phyloP scores from a whole-genome alignment of 805 yeast species.

The Metschnikowia dekortorum region DNA sequence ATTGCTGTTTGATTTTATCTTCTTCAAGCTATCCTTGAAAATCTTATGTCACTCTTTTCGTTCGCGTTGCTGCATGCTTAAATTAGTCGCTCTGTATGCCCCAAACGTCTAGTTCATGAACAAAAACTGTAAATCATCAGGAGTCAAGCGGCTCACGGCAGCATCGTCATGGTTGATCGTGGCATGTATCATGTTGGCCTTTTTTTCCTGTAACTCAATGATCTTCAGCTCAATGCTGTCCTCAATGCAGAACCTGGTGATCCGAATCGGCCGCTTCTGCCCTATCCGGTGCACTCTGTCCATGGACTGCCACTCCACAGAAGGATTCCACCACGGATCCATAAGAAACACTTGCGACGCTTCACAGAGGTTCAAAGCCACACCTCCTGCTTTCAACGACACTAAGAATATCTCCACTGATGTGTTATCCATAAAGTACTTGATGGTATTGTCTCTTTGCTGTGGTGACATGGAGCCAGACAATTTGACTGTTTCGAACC shows the following conservation, averaged over 20 bases:
- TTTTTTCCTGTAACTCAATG: slow-evolving; percentile 92
- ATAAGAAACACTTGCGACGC: slow-evolving; percentile 93
- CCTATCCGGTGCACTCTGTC: slow-evolving; percentile 98
- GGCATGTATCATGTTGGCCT: slow-evolving; percentile 97
- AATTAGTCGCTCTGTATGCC: no score
- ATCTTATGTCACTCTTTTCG: not conserved
- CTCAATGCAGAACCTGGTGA: slow-evolving; percentile 89
- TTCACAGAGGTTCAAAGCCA: slow-evolving; percentile 91
- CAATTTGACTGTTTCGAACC: slow-evolving; percentile 87
- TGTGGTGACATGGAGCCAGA: slow-evolving; percentile 97
- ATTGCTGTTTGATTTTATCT: no score
- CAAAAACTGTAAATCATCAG: slow-evolving; percentile 91
- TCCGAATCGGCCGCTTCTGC: slow-evolving; percentile 88
- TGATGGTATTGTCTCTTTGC: slow-evolving; percentile 88
- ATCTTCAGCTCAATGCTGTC: slow-evolving; percentile 96
- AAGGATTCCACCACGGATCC: slow-evolving; percentile 99
- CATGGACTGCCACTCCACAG: slow-evolving; percentile 97
- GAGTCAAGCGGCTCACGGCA: slow-evolving; percentile 83
- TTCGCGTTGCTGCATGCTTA: no score
- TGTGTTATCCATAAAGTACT: slow-evolving; percentile 88
- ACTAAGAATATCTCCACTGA: slow-evolving; percentile 91
- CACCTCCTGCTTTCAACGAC: slow-evolving; percentile 97
- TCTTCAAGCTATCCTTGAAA: no score
- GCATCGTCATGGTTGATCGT: slow-evolving; percentile 90
- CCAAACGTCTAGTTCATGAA: slow-evolving; percentile 59